A percentile compares a stretch with the other conserved stretches of the same genome.
phyloP scores from a whole-genome alignment of 306 rosid species.

The Notholithocarpus densiflorus region DNA sequence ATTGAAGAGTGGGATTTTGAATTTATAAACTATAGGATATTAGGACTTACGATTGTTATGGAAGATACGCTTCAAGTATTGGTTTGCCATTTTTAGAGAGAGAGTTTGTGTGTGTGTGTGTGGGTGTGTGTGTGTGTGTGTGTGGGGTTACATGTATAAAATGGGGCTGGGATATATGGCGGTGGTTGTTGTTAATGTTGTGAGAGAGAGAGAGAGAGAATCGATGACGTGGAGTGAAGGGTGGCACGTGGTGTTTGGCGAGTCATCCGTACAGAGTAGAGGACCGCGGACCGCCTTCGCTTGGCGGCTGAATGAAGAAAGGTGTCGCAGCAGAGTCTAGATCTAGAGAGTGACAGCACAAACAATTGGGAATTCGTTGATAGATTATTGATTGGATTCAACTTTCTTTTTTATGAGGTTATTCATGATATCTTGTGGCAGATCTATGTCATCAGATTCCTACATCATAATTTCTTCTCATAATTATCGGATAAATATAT shows the following conservation, averaged over 20 bases:
- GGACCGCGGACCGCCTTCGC: too few species aligned
- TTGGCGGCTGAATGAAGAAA: background rate
- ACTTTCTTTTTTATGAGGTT: too few species aligned
- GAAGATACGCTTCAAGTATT: slow-evolving; percentile 26
- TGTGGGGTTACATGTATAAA: background rate
- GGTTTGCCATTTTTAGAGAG: slow-evolving; percentile 25
- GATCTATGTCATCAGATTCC: too few species aligned
- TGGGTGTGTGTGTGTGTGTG: too few species aligned
- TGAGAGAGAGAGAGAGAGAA: too few species aligned
- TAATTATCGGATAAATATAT: too few species aligned
- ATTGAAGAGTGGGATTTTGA: background rate
- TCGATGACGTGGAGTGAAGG: background rate
- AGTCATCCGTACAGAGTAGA: background rate
- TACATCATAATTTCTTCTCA: too few species aligned
- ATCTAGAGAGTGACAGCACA: background rate
- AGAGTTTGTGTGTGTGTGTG: background rate
- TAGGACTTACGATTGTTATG: slow-evolving; percentile 34
- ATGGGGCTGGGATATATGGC: background rate
- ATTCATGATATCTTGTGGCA: too few species aligned
- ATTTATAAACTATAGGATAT: background rate
- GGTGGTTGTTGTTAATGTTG: background rate
- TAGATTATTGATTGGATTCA: too few species aligned
- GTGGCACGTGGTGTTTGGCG: background rate
- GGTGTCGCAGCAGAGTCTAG: background rate
- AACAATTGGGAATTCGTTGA: too few species aligned